Conservation (phyloP, 1,284 basidiomycete species). For the Amylostereum areolatum region DNA sequence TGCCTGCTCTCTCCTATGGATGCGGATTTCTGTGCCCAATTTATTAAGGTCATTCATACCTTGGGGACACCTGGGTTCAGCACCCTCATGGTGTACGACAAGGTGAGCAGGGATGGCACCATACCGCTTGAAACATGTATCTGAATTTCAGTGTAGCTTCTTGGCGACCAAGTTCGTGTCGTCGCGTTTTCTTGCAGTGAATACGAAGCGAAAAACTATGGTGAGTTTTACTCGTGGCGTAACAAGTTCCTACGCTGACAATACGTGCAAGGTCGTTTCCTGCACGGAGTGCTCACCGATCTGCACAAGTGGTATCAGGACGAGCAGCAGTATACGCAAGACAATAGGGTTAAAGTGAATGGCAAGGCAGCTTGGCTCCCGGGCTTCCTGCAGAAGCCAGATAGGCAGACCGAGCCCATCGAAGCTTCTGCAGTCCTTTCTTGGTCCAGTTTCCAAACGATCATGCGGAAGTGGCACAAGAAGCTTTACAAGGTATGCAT, state of each 20-base stretch:
- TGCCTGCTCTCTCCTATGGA: constrained; percentile 93
- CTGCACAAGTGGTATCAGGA: constrained; percentile 72
- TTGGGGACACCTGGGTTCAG: constrained; percentile 86
- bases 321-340: constrained; percentile 59
- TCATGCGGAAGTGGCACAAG: constrained; percentile 80
- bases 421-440: constrained; percentile 49
- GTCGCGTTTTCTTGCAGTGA: constrained; percentile 92
- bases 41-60: constrained; percentile 83
- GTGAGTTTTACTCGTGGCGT: constrained; percentile 31
- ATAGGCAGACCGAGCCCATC: constrained; percentile 31
- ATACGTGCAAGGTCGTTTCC: constrained; percentile 63
- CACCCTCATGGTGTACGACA: constrained; percentile 83
- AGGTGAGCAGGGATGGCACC: constrained; percentile 34
- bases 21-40: constrained; percentile 89
- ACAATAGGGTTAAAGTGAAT: constrained; percentile 59
- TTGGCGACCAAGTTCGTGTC: constrained; percentile 79
- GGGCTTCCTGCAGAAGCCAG: constrained; percentile 51
- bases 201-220: constrained; percentile 94
- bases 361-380: constrained; percentile 61
- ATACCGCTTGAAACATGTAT: too few relatives aligned
- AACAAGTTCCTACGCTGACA: not conserved
- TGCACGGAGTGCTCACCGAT: constrained; percentile 75
- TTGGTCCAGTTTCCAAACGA: constrained; percentile 66
- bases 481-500: constrained; percentile 56
- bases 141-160: constrained; percentile 40